Base-by-base conservation (phyloP, 1,139 yeast species). In the Pneumocystis oryctolagi region DNA sequence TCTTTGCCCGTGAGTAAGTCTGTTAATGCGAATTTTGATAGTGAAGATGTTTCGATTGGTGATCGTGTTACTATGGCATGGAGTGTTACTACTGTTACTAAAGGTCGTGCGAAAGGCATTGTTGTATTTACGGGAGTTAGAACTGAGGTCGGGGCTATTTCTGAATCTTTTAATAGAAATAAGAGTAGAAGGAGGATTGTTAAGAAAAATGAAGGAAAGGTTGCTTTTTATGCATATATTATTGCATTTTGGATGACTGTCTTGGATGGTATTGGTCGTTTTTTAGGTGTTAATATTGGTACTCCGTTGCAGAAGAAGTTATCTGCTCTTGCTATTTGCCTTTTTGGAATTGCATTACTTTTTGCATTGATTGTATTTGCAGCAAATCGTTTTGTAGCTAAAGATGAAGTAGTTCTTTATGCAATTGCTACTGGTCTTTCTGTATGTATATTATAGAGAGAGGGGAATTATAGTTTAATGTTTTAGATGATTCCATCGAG, bases 331-430 rank as follows among this genome's bases (percentile, higher is more conserved):
- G 92, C 95, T 20, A 81, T 86, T 61, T 73, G 79, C 60, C 76
- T 87, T 60, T 86, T 87, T 68, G 79, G 81, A 73, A 77, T 86
- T 61, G 94, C 95, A 1, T 89, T 86, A 35, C 66, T 86, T 5
- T 83, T 85, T 71, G 94, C 94, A 2, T 83, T 87, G 64, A 81
- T 87, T 60, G 92, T 85, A 5, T 84, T 87, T 90, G 90, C 83
- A 1, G 82, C 89, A 14, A 90, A 86, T 72, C 80, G 80, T 68
- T 82, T 87, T 74, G 71, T 74, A 53, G 92, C 86, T 39, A 81
- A 80, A 66, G 79, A 77, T 63, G 86, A 85, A 68, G 92, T 87
- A 42, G 92, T 90, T 30, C 84, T 86, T 63, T 87, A 87, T 71
- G 94, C 95, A 18, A 84, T 87, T 69, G 86, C 89, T 73, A 88